Base-by-base conservation (phyloP, 306 rosid genomes). In the Cicer judaicum region DNA sequence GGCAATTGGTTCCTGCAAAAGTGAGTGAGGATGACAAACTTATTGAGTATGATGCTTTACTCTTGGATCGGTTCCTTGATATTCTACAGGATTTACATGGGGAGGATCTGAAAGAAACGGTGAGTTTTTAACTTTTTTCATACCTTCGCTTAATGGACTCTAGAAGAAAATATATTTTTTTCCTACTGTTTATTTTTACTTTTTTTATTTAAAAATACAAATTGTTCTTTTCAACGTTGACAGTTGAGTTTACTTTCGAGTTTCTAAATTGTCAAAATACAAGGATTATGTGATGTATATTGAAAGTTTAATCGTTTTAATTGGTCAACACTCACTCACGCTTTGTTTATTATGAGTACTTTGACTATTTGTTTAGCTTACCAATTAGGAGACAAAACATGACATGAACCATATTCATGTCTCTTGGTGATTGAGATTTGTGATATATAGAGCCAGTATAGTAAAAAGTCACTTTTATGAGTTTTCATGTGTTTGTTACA, bases 21-120 rank as follows among this genome's bases (percentile, higher is more conserved):
- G 98, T 95, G 62, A 92, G 99, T 56, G 99, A 95, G 79, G 99
- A 95, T 73, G 99, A 95, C 70, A 90, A 95, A 73, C 86, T 94
- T 74, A 70, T 94, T 72, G 97, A 94, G 87, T 94, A 94, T 64
- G 99, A 92, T 79, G 98, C 98, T 78, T 66, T 93, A 56, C 88
- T 91, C 50, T 66, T 93, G 85, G 97, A 93, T 91, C 98, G 98
- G 52, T 93, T 93, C 74, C 90, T 93, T 73, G 98, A 93, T 64
- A 91, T 93, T 78, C 98, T 93, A 10, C 96, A 93, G 57, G 96
- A 93, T 86, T 88, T 93, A 53, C 98, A 93, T 65, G 98, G 98
- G 13, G 98, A 89, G 77, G 93, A 91, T 88, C 89, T 93, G 70
- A 91, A 79, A 79, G 96, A 93, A 82, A 93, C 98, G 18, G 98